Evolutionary conservation across 192 early-diverging fungal genomes (phyloP), one percentile per base, ranked within the genome.

Genomic region (Lunasporangiospora selenospora): DNA sequence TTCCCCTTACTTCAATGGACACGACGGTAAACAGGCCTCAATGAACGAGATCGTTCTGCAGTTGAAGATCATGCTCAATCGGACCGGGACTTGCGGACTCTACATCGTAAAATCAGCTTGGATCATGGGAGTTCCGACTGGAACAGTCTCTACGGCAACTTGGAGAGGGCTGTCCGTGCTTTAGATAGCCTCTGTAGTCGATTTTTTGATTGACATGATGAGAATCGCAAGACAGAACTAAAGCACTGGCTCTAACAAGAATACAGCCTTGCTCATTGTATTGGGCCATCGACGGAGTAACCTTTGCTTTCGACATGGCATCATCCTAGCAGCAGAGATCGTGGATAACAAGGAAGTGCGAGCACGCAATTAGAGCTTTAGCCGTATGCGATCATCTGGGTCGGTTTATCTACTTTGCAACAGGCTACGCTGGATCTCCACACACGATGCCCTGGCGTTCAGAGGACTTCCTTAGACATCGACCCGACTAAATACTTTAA

Each of bases 341-440:
- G 0, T 63, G 38, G 34, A 6, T 29, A 32, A 38, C 33, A 10
- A 11, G 40, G 13, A 58, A 66, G 47, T 51, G 46, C 39, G 40
- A 42, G 23, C 44, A 66, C 30, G 63, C 47, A 6, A 36, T 66
- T 23, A 39, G 53, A 3, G 21, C 46, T 40, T 50, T 48, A n/a
- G 39, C 47, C 16, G 63, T 66, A 7, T 48, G 38, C 23, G 63
- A 66, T 18, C 53, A 57, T 16, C 3, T 34, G 27, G 54, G 63
- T 0, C 32, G 7, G 10, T 57, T 57, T 24, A 51, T 13, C 9
- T 66, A 27, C 37, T 24, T 57, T n/a, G n/a, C 38, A 0, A 56
- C 53, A 2, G 53, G 63, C 29, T 57, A 52, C 18, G 10, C 44
- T 18, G 38, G 53, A 3, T n/a, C n/a, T 66, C 53, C 2, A 51